These are phyloP conservation scores for Limonium bicolor DNA, from an alignment of 148 eudicot species.

Conservation along the genomic window DNA sequence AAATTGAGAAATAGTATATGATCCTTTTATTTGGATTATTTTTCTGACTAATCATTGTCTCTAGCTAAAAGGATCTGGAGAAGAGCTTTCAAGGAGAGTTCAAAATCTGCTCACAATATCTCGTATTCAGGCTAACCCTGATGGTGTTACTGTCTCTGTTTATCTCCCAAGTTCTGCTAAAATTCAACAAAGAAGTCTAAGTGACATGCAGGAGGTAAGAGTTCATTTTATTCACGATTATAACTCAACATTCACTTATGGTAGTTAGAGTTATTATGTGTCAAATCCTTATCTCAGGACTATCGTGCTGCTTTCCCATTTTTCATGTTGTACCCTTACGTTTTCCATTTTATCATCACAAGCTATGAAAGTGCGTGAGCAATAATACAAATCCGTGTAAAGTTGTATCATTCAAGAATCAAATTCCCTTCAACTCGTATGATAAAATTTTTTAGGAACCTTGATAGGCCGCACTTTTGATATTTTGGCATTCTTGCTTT, in stretches of 20 bases:
- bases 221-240: neutral
- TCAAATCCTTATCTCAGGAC: no score
- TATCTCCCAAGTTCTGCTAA: constrained; percentile 80
- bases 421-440: no score
- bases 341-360: neutral
- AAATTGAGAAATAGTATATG: no score
- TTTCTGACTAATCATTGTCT: constrained; percentile 15
- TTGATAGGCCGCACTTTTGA: no score
- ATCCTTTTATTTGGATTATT: neutral
- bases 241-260: no score
- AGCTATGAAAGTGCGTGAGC: no score
- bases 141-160: constrained; percentile 45
- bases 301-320: neutral
- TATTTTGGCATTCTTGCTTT: no score
- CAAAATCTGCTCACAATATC: constrained; percentile 74
- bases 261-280: no score
- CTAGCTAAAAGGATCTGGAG: constrained; percentile 94
- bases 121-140: constrained; percentile 64
- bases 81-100: constrained; percentile 94
- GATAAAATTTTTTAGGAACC: no score
- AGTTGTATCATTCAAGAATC: no score
- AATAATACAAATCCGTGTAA: no score
- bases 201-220: constrained; percentile 93
- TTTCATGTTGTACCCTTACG: neutral
- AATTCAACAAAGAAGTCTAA: constrained; percentile 77